Conservation (phyloP, 2,329 filamentous ascomycete species). For the Dactylonectria macrodidyma region DNA sequence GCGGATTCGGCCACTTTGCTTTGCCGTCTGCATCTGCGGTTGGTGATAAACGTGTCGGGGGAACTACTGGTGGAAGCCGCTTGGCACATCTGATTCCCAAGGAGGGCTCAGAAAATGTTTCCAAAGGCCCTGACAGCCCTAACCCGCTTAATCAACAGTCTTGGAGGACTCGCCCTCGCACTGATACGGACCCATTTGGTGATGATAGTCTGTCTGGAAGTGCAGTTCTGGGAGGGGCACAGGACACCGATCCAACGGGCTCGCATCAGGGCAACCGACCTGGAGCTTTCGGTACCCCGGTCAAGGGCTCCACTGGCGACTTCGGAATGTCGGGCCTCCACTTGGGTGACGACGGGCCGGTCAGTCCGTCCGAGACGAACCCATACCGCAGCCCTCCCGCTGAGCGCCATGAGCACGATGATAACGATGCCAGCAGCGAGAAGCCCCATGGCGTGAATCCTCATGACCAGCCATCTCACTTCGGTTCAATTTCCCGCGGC, state of each 20-base stretch:
- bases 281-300: constrained; percentile 66
- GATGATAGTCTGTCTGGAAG: constrained; percentile 77
- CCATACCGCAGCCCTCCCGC: constrained; percentile 93
- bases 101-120: constrained; percentile 77
- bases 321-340: constrained; percentile 75
- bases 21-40: constrained; percentile 70
- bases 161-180: constrained; percentile 74
- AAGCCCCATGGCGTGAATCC: constrained; percentile 60
- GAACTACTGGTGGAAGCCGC: constrained; percentile 81
- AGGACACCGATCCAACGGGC: constrained; percentile 72
- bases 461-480: constrained; percentile 61
- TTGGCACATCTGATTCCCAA: constrained; percentile 89
- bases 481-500: constrained; percentile 69
- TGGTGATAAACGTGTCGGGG: constrained; percentile 82
- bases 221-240: constrained; percentile 81
- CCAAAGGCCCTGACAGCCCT: constrained; percentile 66
- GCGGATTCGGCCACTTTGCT: constrained; percentile 93
- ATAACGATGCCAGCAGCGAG: constrained; percentile 67
- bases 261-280: constrained; percentile 52
- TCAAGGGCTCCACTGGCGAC: constrained; percentile 69
- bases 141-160: constrained; percentile 59
- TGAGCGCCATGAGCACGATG: constrained; percentile 78
- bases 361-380: constrained; percentile 95
- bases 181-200: constrained; percentile 84
- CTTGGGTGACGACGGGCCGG: constrained; percentile 75